Percentiles rank a stretch among this genome's conserved stretches.
Conservation (phyloP, 306 rosid species). For the Cucumis melo region DNA sequence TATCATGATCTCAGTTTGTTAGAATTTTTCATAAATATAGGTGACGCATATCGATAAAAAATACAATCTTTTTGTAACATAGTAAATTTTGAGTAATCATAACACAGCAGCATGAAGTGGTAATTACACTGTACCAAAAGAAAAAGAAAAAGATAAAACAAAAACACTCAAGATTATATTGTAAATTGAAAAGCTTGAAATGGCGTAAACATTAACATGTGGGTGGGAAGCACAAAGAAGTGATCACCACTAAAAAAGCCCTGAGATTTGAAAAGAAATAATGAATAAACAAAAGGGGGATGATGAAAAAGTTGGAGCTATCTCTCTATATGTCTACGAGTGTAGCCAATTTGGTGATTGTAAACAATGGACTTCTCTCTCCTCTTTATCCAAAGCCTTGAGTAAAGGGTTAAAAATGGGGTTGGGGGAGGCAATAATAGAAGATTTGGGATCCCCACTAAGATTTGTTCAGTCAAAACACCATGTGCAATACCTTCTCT, state of each 20-base stretch:
- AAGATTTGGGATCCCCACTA: conserved; percentile 5
- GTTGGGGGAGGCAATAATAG: not conserved
- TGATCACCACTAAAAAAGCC: not conserved
- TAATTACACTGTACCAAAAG: too few species aligned
- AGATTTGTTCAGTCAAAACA: not conserved
- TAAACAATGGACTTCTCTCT: not conserved
- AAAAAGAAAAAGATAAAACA: too few species aligned
- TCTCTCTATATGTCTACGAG: not conserved
- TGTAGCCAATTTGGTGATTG: not conserved
- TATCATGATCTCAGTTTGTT: too few species aligned
- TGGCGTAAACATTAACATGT: not conserved
- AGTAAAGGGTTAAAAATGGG: not conserved
- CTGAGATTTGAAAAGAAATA: not conserved
- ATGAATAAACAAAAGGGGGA: not conserved
- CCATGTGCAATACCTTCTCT: not conserved
- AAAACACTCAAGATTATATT: too few species aligned
- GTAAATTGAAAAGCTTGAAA: not conserved
- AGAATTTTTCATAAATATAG: too few species aligned
- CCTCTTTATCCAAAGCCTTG: not conserved
- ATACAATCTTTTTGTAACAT: too few species aligned
- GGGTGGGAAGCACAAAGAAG: not conserved
- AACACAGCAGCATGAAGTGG: too few species aligned
- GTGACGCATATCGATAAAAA: too few species aligned
- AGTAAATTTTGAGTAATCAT: too few species aligned
- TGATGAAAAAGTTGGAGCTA: not conserved